Evolutionary conservation across 495 filamentous ascomycete species (phyloP), one percentile per base, ranked within the genome.

Genomic region (Aspergillus ostianus): DNA sequence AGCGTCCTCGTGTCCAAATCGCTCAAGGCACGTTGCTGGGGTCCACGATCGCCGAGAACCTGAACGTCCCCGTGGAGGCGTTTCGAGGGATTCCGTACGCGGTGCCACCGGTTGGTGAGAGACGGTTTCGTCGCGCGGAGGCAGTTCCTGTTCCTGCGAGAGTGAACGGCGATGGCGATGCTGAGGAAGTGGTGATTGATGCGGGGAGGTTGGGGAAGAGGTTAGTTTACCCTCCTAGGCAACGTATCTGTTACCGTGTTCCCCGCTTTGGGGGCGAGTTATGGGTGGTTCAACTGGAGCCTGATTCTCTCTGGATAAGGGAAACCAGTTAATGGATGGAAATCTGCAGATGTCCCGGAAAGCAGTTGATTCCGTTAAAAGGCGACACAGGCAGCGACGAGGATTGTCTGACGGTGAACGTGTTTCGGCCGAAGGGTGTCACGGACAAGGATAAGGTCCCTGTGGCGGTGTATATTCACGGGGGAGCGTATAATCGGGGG

Each of bases 81-180:
- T 89, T 83, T 60, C 70, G 80, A n/a, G 85, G 85, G 17, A 77
- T 89, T 57, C 86, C 83, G 2, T 89, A 84, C 62, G 85, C 81
- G 2, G 69, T 82, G 53, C 74, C 79, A 0, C 84, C 85, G 0
- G 71, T 70, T 26, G 84, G 83, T 17, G 67, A 84, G 27, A 77
- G 81, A 61, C 79, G 85, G 50, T 87, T 87, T 69, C 76, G 69
- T 41, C 80, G 79, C 20, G 79, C 85, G 4, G 60, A 58, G 9
- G 63, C 64, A 18, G 52, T 77, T 74, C 61, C 69, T n/a, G n/a
- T n/a, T n/a, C n/a, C n/a, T n/a, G n/a, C n/a, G n/a, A n/a, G n/a
- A n/a, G n/a, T n/a, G n/a, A n/a, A n/a, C n/a, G n/a, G n/a, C n/a
- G n/a, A n/a, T n/a, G n/a, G n/a, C n/a, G n/a, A n/a, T 62, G 23